Percentiles rank a stretch among this genome's conserved stretches.
Conservation (phyloP, 805 yeast genomes). For the Hanseniaspora lindneri region DNA sequence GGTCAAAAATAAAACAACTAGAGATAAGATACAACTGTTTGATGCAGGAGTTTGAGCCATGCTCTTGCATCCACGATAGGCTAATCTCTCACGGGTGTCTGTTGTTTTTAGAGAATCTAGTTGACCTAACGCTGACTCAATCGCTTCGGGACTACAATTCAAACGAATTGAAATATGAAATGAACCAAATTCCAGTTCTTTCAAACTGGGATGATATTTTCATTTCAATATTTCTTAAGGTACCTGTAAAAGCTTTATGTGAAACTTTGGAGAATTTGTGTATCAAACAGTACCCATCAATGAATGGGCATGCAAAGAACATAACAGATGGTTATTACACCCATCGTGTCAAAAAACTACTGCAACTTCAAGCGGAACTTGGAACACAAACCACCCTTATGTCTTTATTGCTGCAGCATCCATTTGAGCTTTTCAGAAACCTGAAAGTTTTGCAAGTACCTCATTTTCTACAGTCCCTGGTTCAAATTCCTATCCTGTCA, state of each 20-base stretch:
- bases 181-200: constrained; percentile 5
- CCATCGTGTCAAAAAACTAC: constrained; percentile 1
- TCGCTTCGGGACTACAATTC: neutral
- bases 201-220: constrained; percentile 8
- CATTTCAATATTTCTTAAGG: neutral
- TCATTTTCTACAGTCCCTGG: constrained; percentile 6
- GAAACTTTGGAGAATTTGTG: neutral
- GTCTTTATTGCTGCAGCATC: neutral
- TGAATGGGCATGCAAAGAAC: constrained; percentile 12
- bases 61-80: neutral
- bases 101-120: neutral
- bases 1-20: neutral
- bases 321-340: constrained; percentile 14
- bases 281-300: constrained; percentile 4
- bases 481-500: constrained; percentile 12
- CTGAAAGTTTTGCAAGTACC: constrained; percentile 8
- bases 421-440: neutral
- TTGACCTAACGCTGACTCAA: neutral
- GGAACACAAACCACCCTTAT: neutral
- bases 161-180: constrained; percentile 2
- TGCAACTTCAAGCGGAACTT: neutral
- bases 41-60: neutral
- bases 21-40: constrained; percentile 3
- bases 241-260: neutral
- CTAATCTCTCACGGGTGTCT: neutral